These are phyloP conservation scores for Physcomitrellopsis africana DNA, from an alignment of 225 moss, liverwort and hornwort species.

Conservation along the genomic window DNA sequence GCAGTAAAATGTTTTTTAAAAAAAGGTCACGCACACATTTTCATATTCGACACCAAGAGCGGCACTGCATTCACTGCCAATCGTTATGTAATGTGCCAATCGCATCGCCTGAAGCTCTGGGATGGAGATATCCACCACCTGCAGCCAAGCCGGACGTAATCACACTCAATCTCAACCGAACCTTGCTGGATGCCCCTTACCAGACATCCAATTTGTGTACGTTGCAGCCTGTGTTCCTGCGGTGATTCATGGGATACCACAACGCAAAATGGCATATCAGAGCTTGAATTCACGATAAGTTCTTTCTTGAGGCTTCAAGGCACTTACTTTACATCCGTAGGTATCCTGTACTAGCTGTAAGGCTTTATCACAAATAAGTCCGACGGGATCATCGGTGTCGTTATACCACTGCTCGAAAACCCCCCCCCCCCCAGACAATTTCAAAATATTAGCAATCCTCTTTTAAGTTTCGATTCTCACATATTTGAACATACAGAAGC, in stretches of 20 bases:
- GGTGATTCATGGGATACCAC: not conserved
- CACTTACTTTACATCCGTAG: slow-evolving; percentile 69
- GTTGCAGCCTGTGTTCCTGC: not conserved
- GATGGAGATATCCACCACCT: slow-evolving; percentile 72
- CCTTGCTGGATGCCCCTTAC: not conserved
- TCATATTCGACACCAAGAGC: slow-evolving; percentile 58
- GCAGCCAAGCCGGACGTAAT: not conserved
- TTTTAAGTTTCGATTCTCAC: not conserved
- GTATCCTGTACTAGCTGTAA: slow-evolving; percentile 56
- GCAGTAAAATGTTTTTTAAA: not conserved
- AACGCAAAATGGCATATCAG: not conserved
- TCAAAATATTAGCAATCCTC: not conserved
- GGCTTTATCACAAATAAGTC: slow-evolving; percentile 58
- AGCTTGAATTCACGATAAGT: not conserved
- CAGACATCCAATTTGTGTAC: not conserved
- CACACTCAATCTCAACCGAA: not conserved
- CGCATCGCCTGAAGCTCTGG: slow-evolving; percentile 84
- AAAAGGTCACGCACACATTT: slow-evolving; percentile 41
- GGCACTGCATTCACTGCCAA: slow-evolving; percentile 68
- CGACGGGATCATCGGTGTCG: slow-evolving; percentile 63
- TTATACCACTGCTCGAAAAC: slow-evolving; percentile 74
- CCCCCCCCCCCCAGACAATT: not conserved
- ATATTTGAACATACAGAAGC: not conserved
- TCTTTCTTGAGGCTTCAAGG: not conserved
- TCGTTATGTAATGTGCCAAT: slow-evolving; percentile 76